Conservation (phyloP, 2,329 filamentous ascomycete species). For the Xylaria polymorpha region DNA sequence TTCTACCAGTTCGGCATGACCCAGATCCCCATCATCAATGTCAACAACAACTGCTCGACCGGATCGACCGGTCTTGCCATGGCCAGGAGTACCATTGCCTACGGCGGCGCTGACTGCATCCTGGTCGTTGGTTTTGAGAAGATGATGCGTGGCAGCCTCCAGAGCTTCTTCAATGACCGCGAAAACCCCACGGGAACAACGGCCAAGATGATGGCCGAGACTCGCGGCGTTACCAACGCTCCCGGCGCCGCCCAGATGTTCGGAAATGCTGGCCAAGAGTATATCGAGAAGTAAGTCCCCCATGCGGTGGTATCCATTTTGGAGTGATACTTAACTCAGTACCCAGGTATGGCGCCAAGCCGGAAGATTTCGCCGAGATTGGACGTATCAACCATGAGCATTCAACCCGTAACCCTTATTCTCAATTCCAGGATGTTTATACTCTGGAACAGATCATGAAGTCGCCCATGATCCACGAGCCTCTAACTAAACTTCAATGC, state of each 20-base stretch:
- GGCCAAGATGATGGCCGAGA: constrained; percentile 82
- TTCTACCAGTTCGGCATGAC: constrained; percentile 99
- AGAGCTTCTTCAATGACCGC: constrained; percentile 86
- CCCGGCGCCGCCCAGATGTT: constrained; percentile 94
- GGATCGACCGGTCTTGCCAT: constrained; percentile 92
- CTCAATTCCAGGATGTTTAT: constrained; percentile 96
- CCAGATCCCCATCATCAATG: constrained; percentile 94
- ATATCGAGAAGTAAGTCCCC: constrained; percentile 83
- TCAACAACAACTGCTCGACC: constrained; percentile 98
- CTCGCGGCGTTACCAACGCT: constrained; percentile 82
- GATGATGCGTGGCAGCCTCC: constrained; percentile 92
- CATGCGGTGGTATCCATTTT: not conserved
- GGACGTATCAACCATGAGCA: constrained; percentile 93
- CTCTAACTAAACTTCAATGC: constrained; percentile 97
- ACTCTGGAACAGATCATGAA: constrained; percentile 83
- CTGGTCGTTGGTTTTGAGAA: constrained; percentile 97
- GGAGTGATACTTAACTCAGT: constrained; percentile 36
- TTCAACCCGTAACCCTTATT: constrained; percentile 92
- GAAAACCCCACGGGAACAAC: constrained; percentile 81
- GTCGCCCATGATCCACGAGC: constrained; percentile 81
- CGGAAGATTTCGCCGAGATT: constrained; percentile 94
- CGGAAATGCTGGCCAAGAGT: constrained; percentile 91
- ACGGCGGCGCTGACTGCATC: constrained; percentile 87
- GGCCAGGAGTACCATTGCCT: constrained; percentile 80
- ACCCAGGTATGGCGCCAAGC: constrained; percentile 79